Evolutionary conservation across 441 rosid species (phyloP).

Genomic region (Adansonia gregorii): DNA sequence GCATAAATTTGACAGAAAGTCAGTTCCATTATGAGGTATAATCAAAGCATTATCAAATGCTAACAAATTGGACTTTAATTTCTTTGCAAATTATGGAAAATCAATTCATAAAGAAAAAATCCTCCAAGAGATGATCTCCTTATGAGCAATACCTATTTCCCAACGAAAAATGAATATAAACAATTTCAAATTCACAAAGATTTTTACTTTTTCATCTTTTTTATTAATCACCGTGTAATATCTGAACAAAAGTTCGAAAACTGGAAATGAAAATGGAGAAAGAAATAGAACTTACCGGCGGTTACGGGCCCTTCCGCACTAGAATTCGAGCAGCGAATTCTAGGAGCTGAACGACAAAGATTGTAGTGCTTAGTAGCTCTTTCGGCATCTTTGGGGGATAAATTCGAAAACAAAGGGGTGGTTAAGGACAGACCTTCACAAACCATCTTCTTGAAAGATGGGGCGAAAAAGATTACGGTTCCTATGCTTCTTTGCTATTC

Average conservation of each 20-base stretch:
- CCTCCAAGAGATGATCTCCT: too few relatives aligned
- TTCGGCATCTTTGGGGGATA: slow-evolving; percentile 29
- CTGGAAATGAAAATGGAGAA: background rate
- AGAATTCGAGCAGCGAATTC: slow-evolving; percentile 43
- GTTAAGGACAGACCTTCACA: slow-evolving; percentile 34
- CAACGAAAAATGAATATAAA: too few relatives aligned
- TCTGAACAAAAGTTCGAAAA: background rate
- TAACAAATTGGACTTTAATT: background rate
- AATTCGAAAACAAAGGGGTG: slow-evolving; percentile 32
- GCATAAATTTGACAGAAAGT: background rate
- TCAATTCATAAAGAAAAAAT: too few relatives aligned
- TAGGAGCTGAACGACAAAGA: background rate
- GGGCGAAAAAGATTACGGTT: background rate
- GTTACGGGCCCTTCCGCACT: slow-evolving; percentile 33
- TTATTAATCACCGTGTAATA: background rate
- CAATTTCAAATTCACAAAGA: too few relatives aligned
- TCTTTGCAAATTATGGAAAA: background rate
- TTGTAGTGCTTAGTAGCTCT: slow-evolving; percentile 14
- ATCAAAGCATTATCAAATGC: background rate
- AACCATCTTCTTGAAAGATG: slow-evolving; percentile 36
- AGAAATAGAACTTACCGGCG: slow-evolving; percentile 33
- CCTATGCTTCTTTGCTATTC: background rate
- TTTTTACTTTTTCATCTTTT: too few relatives aligned
- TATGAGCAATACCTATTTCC: too few relatives aligned
- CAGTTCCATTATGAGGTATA: background rate